Evolutionary conservation across 2,329 filamentous ascomycete species (phyloP).

Genomic region (Acephala macrosclerotiorum): DNA sequence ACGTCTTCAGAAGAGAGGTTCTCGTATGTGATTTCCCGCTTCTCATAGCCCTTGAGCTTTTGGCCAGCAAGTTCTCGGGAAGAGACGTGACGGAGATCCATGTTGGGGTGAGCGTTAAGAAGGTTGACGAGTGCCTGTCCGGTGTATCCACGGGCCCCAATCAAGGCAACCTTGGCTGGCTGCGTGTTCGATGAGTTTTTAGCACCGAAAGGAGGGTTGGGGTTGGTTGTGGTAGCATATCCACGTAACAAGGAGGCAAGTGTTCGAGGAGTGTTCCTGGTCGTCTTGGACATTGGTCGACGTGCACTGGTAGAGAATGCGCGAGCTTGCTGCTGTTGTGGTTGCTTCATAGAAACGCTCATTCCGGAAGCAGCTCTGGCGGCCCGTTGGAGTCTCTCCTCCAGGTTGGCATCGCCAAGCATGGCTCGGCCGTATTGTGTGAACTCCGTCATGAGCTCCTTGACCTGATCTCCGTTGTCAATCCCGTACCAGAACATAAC

Average conservation of each 20-base stretch:
- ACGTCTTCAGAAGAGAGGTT: conserved; percentile 89
- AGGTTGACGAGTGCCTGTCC: conserved; percentile 90
- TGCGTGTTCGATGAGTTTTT: conserved; percentile 86
- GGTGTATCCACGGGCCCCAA: conserved; percentile 93
- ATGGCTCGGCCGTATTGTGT: conserved; percentile 82
- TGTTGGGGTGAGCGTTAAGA: conserved; percentile 84
- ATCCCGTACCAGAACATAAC: conserved; percentile 94
- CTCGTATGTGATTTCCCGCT: conserved; percentile 91
- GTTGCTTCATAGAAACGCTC: conserved; percentile 55
- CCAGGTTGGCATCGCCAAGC: conserved; percentile 88
- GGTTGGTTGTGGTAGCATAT: conserved; percentile 76
- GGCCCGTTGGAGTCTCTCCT: conserved; percentile 82
- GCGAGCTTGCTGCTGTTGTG: conserved; percentile 66
- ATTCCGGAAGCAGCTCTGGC: conserved; percentile 72
- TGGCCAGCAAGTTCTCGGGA: conserved; percentile 91
- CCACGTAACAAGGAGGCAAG: conserved; percentile 48
- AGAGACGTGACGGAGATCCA: conserved; percentile 91
- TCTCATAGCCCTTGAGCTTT: conserved; percentile 87
- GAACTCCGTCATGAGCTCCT: conserved; percentile 85
- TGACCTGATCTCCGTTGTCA: conserved; percentile 81
- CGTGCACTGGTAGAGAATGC: conserved; percentile 69
- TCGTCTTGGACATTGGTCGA: conserved; percentile 43
- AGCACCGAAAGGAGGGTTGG: conserved; percentile 87
- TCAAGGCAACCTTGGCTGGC: conserved; percentile 82
- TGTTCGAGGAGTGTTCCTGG: conserved; percentile 23